Evolutionary conservation across 805 yeast genomes (phyloP), one percentile per base, ranked within the genome.

Genomic region (Metschnikowia lachancei): DNA sequence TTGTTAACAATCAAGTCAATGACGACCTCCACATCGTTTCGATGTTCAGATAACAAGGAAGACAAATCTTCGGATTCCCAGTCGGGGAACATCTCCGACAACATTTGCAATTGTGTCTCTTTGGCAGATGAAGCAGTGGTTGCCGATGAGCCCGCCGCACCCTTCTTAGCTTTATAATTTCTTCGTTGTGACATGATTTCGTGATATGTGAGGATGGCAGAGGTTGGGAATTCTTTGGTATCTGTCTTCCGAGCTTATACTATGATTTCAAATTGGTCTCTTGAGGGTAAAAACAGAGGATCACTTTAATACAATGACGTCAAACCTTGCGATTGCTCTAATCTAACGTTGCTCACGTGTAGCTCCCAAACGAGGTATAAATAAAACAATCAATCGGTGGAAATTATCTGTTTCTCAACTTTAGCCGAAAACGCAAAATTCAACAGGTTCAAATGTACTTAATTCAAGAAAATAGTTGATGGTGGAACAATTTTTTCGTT

Each of bases 1-100:
- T 96, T 96, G 51, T 89, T 87, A 47, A 95, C 83, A 67, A 94
- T 91, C 65, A 89, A 83, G 61, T 85, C 91, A 53, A 88, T 84
- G 54, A 94, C 87, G 36, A 79, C 76, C 62, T 85, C 95, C 55
- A 90, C 74, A 62, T 86, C 90, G 52, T 82, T 75, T 75, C 56
- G 64, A 59, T 84, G 79, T 67, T 94, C 98, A 47, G 75, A 74
- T 57, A 91, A 81, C 49, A 89, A 81, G 43, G 84, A 80, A 38
- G 75, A 69, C 62, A 94, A 80, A 63, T 94, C 99, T 24, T 87
- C 95, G 45, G 77, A 74, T 39, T 87, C 78, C 99, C 99, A 94
- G 63, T 87, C 96, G 36, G 97, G 96, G 72, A 94, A 91, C 74
- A 94, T 76, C 68, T 92, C 98, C 41, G 76, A 66, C 57, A 92